phyloP scores from a whole-genome alignment of 2,329 filamentous ascomycete species.

The Colletotrichum paranaense region DNA sequence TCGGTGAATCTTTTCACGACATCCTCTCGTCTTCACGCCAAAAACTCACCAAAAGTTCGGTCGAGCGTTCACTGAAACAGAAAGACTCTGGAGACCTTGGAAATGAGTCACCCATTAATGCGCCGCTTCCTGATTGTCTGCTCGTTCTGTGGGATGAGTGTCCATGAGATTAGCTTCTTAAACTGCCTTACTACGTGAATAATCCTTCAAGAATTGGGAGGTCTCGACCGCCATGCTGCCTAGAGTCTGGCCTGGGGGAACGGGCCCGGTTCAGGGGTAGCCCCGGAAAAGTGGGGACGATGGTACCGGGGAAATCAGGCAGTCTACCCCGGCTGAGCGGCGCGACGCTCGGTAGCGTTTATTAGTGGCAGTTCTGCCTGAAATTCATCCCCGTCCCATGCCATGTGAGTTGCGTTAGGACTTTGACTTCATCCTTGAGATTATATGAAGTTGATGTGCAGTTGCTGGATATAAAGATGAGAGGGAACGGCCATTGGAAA shows the following conservation, averaged over 20 bases:
- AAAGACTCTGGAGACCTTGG: neutral
- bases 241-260: neutral
- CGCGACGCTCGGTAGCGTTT: neutral
- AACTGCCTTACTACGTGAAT: neutral
- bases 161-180: neutral
- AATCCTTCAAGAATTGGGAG: neutral
- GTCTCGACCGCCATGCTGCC: conserved; percentile 6
- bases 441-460: no score
- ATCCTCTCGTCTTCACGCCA: neutral
- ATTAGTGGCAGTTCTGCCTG: neutral
- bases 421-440: neutral
- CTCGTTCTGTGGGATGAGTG: no score
- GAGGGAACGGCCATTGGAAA: neutral
- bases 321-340: neutral
- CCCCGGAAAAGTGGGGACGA: neutral
- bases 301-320: conserved; percentile 10
- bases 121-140: neutral
- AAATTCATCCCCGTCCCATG: neutral
- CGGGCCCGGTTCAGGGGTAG: neutral
- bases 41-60: neutral
- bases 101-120: neutral
- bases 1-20: neutral
- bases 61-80: neutral
- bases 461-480: neutral
- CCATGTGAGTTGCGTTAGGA: neutral